Base-by-base conservation (phyloP, 805 yeast genomes). In the Candida railenensis region DNA sequence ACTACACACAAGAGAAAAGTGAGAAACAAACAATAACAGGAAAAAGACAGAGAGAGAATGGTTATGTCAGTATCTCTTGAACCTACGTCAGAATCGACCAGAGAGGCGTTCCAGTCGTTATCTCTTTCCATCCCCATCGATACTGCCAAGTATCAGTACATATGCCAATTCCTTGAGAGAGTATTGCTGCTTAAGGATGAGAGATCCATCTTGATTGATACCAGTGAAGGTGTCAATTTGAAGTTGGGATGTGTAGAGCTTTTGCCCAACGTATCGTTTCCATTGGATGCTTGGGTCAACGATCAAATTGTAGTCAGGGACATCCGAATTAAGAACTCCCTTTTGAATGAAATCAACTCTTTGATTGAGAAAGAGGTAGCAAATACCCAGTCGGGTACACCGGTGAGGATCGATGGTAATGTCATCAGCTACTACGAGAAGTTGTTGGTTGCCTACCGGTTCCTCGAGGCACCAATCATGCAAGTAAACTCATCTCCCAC, bases 211-310 rank as follows among this genome's bases (percentile, higher is more conserved):
- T 36, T 56, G 44, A 46, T 44, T 30, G 43, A 50, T 3, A 9
- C 12, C 21, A 25, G 43, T 22, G 36, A 22, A 14, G 12, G 11
- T 15, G 40, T 19, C 33, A 19, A 14, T 39, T 11, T n/a, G 5
- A 16, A 19, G 20, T 30, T n/a, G 16, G 44, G 37, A 5, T 42
- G 11, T 15, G 45, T 42, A 7, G 74, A 69, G 39, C 53, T 69
- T 15, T 47, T 71, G 33, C 69, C 71, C 21, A 65, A 60, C 34
- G 54, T 71, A 2, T 52, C 55, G 2, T 54, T 71, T 9, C 76
- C 77, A 3, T 46, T 46, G 19, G 74, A 71, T 48, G 48, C 69
- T 19, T 72, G 77, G 77, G 53, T 65, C 25, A 50, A 53, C 28
- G 65, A 63, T 18, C 66, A 64, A 9, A 56, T 70, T 8, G 46